A percentile compares a stretch with the other conserved stretches of the same genome.
phyloP scores from a whole-genome alignment of 1,139 yeast species.

The Taiozyma sp. region DNA sequence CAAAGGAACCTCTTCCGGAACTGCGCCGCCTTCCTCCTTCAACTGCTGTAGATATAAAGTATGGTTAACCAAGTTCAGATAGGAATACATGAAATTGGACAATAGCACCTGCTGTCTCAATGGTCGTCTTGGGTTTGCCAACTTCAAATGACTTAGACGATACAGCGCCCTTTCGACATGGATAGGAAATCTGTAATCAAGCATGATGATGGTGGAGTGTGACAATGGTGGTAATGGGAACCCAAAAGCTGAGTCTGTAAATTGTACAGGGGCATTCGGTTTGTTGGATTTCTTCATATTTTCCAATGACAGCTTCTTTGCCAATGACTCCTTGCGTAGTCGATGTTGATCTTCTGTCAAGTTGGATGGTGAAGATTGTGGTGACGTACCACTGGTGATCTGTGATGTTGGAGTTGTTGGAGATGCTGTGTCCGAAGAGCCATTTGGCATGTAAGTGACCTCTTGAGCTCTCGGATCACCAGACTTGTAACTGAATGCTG shows the following conservation, averaged over 20 bases:
- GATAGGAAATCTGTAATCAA: constrained; percentile 82
- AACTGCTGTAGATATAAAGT: constrained; percentile 69
- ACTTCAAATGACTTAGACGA: constrained; percentile 82
- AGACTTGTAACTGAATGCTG: constrained; percentile 1
- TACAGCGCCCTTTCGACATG: constrained; percentile 96
- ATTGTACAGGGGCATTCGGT: constrained; percentile 70
- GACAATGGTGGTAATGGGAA: constrained; percentile 82
- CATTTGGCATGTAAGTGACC: not conserved
- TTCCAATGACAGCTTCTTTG: constrained; percentile 27
- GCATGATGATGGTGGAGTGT: constrained; percentile 69
- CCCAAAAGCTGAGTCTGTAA: constrained; percentile 81
- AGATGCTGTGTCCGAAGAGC: not conserved
- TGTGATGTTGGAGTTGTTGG: not conserved
- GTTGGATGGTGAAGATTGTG: constrained; percentile 1
- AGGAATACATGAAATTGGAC: constrained; percentile 96
- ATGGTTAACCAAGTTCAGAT: constrained; percentile 89
- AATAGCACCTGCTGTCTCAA: constrained; percentile 86
- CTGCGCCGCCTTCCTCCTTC: constrained; percentile 24
- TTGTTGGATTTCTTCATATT: constrained; percentile 27
- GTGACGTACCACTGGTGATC: not conserved
- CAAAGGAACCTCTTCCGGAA: constrained; percentile 1
- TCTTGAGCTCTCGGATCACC: constrained; percentile 2
- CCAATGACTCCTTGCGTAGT: constrained; percentile 16
- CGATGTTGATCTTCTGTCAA: constrained; percentile 15
- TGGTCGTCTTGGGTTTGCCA: constrained; percentile 91